Evolutionary conservation across 192 early-diverging fungal genomes (phyloP), one percentile per base, ranked within the genome.

Genomic region (Funneliformis mosseae): DNA sequence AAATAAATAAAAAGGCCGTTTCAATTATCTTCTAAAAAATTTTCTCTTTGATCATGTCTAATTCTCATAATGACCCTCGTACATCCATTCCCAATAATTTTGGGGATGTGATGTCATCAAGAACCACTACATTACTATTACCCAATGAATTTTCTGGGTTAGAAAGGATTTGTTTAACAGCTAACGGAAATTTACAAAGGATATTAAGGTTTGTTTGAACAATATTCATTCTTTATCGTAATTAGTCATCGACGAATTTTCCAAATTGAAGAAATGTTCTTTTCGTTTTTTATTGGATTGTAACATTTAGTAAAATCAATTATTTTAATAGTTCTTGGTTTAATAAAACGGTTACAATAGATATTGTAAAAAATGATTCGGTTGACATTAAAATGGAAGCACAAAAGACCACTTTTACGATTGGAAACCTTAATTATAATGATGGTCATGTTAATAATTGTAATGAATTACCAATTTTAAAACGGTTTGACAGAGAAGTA

Each of bases 101-200:
- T 81, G 86, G 84, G n/a, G 85, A 85, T 55, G 83, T 84, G 71
- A 86, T 86, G 48, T 80, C 50, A 11, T 43, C 38, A 18, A 83
- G 81, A 64, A 75, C 84, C 18, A 87, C 86, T 6, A 79, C 77
- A 0, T 39, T 85, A 18, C 48, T 50, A 28, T 61, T 87, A 43
- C 84, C 86, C 0, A 81, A 85, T 27, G 86, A 82, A 14, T 87
- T 87, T 69, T 59, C 72, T 11, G 86, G 86, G 10, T 75, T 82
- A 42, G 86, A 87, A 43, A 46, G 86, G 10, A 87, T 87, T 33
- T 68, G 85, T 39, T 81, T 87, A 45, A 85, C 84, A 16, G 86
- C 84, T 18, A 87, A 87, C 61, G 86, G 86, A 9, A 87, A 87
- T 46, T 80, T 87, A 2, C 86, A 87, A 74, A 80, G 84, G 61